Evolutionary conservation across 2,329 filamentous ascomycete species (phyloP), one percentile per base, ranked within the genome.

Genomic region (Emergomyces pasteurianus): DNA sequence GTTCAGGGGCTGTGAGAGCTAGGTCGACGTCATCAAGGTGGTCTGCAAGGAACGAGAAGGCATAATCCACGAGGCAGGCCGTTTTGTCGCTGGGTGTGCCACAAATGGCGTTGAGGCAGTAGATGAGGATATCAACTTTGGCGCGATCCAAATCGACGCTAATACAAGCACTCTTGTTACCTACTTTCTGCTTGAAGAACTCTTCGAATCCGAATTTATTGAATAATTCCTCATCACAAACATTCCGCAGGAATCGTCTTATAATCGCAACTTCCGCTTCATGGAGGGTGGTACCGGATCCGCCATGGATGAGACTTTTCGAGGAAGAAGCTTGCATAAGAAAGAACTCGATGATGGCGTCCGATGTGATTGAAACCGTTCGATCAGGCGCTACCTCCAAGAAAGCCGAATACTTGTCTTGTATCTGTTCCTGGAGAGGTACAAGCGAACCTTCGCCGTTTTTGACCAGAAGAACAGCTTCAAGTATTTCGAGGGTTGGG

Each of bases 171-270:
- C 61, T 61, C 31, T 64, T 69, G 1, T 63, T 63, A 12, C 63
- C 65, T 7, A 68, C 28, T 46, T 70, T 69, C 2, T 58, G 58
- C 58, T 67, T 58, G 42, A 70, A 69, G 26, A 68, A 70, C 5
- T 66, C 65, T 21, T 70, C 68, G 23, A 70, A 69, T 2, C 66
- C 67, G 26, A 69, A 70, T 58, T 65, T 70, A 6, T 59, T 57
- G 58, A 69, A 70, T 28, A 70, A 36, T 1, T 63, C 63, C 4
- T 65, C 59, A 34, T 70, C 67, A 43, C 68, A 70, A 6, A 70
- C 65, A 3, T 63, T 67, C n/a, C 65, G 65, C 7, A 70, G 50
- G 56, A 70, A 68, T 42, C 67, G 61, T 10, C 62, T 60, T 38
- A 70, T 64, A 43, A 70, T 68, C 4, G 64, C 62, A 23, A 70